Conservation (phyloP, 805 yeast genomes). For the Candida loeiensis region DNA sequence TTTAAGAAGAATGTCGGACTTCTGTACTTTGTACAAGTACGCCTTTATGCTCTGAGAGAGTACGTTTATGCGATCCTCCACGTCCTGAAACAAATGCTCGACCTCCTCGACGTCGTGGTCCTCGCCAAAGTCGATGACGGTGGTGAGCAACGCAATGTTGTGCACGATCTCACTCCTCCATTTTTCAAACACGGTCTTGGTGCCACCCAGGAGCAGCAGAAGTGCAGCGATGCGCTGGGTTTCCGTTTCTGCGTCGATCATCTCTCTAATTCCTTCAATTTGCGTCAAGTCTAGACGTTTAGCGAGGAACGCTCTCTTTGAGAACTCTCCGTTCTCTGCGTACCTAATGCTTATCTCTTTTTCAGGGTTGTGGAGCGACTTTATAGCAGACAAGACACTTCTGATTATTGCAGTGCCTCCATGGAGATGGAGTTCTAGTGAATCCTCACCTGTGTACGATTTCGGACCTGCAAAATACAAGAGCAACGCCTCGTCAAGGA, state of each 20-base stretch:
- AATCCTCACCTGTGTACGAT: slow-evolving; percentile 91
- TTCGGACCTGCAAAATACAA: slow-evolving; percentile 67
- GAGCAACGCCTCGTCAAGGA: slow-evolving; percentile 77
- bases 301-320: slow-evolving; percentile 80
- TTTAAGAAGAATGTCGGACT: slow-evolving; percentile 59
- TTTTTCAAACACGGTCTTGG: slow-evolving; percentile 46
- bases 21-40: slow-evolving; percentile 45
- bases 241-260: slow-evolving; percentile 94
- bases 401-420: slow-evolving; percentile 87
- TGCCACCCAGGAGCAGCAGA: slow-evolving; percentile 67
- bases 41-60: slow-evolving; percentile 45
- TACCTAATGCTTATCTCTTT: slow-evolving; percentile 51
- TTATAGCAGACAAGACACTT: slow-evolving; percentile 63
- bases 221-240: slow-evolving; percentile 75
- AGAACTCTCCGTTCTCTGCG: slow-evolving; percentile 94
- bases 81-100: slow-evolving; percentile 48
- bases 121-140: slow-evolving; percentile 92
- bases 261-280: slow-evolving; percentile 82
- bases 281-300: slow-evolving; percentile 83
- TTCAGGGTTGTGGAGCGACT: slow-evolving; percentile 44
- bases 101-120: slow-evolving; percentile 80
- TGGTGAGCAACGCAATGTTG: slow-evolving; percentile 72
- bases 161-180: slow-evolving; percentile 72
- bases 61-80: slow-evolving; percentile 37
- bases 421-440: slow-evolving; percentile 85